Evolutionary conservation across 106 monocot genomes (phyloP).

Genomic region (Apostasia ramifera): DNA sequence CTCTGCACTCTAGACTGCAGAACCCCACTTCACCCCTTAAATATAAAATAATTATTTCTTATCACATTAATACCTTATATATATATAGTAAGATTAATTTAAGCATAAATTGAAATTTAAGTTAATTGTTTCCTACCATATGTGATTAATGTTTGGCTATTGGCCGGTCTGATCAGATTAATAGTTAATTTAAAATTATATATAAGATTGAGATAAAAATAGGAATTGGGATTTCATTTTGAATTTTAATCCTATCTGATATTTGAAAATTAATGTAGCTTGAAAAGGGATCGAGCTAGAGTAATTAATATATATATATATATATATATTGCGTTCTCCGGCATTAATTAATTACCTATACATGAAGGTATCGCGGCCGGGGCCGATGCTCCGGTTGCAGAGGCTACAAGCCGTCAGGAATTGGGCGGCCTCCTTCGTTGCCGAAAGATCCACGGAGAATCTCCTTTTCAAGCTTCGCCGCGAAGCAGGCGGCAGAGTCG

Average conservation of each 20-base stretch:
- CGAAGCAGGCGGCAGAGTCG: not conserved
- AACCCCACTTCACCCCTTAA: conserved; percentile 65
- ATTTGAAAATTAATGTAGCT: too few relatives aligned
- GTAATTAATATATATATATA: not conserved
- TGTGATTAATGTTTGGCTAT: not conserved
- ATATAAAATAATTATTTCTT: not conserved
- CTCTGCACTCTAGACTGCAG: conserved; percentile 63
- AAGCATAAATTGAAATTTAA: not conserved
- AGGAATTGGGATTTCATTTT: too few relatives aligned
- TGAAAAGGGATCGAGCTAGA: too few relatives aligned
- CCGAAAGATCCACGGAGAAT: conserved; percentile 18
- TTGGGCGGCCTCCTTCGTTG: conserved; percentile 10
- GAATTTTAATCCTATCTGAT: too few relatives aligned
- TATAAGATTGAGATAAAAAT: too few relatives aligned
- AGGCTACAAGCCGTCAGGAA: conserved; percentile 45
- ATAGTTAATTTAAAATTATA: too few relatives aligned
- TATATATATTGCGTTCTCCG: too few relatives aligned
- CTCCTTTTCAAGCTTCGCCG: conserved; percentile 6
- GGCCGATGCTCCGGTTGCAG: conserved; percentile 40
- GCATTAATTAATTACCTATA: conserved; percentile 30
- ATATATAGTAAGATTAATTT: not conserved
- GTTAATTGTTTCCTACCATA: not conserved
- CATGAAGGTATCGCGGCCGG: conserved; percentile 51
- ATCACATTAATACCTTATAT: not conserved
- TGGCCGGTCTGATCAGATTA: too few relatives aligned